Evolutionary conservation across 352 stramenopile species (phyloP).

Genomic region (Nothophytophthora sp.): DNA sequence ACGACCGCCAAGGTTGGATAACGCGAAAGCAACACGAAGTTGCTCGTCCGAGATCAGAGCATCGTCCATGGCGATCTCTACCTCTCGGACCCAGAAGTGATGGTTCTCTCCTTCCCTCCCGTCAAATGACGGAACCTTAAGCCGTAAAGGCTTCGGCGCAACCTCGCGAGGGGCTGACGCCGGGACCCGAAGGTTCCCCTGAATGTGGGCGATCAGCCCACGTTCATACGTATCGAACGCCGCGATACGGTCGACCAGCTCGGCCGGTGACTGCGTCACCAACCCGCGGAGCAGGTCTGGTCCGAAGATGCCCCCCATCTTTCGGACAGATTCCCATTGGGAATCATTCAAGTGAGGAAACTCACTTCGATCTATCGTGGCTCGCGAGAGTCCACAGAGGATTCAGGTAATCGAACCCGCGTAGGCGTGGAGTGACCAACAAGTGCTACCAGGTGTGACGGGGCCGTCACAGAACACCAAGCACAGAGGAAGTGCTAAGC

Average conservation of each 20-base stretch:
- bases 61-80: conserved; percentile 18
- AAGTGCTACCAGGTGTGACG: background rate
- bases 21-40: conserved; percentile 10
- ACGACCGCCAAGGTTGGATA: conserved; percentile 15
- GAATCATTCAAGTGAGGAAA: background rate
- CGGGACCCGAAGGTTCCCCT: background rate
- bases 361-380: background rate
- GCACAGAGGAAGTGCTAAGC: background rate
- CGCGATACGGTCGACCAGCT: background rate
- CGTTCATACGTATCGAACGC: background rate
- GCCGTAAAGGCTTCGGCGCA: background rate
- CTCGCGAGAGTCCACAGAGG: too few species aligned
- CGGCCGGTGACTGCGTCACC: too few species aligned
- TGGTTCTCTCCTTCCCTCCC: conserved; percentile 12
- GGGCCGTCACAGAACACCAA: background rate
- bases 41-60: conserved; percentile 9
- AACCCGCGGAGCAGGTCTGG: background rate
- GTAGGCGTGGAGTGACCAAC: background rate
- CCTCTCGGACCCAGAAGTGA: conserved; percentile 17
- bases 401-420: background rate
- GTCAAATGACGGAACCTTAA: background rate
- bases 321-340: background rate
- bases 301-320: background rate
- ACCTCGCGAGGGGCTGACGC: background rate
- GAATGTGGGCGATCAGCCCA: background rate